These are phyloP conservation scores for Colletotrichum sp. DNA, from an alignment of 2,329 filamentous ascomycete species.

Conservation along the genomic window DNA sequence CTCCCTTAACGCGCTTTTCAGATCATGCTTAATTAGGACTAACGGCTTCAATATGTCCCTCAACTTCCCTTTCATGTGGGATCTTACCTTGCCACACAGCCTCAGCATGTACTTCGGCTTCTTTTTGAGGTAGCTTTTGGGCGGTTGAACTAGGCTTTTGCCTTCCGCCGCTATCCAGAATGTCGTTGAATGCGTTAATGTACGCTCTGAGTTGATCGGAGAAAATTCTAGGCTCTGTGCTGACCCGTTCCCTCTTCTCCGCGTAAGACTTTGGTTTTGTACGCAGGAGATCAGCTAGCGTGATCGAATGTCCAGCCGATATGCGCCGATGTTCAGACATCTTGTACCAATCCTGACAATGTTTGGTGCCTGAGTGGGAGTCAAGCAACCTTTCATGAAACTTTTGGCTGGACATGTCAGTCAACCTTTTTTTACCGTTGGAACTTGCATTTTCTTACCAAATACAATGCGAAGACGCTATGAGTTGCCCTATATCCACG, in stretches of 20 bases:
- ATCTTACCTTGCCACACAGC: background rate
- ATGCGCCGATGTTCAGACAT: rapidly evolving
- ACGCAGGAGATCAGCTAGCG: background rate
- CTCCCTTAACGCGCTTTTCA: background rate
- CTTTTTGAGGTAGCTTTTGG: background rate
- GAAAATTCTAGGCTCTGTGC: background rate
- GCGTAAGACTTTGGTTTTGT: background rate
- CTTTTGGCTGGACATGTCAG: too few species aligned
- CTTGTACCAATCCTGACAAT: background rate
- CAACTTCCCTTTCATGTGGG: background rate
- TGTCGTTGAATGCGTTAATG: background rate
- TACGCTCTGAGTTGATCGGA: background rate
- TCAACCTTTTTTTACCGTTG: too few species aligned
- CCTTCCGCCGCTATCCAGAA: background rate
- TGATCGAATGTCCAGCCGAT: background rate
- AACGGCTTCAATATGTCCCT: background rate
- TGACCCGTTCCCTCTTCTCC: background rate
- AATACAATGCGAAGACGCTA: too few species aligned
- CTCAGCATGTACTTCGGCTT: background rate
- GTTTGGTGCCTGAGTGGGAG: background rate
- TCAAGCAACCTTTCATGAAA: background rate
- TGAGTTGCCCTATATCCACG: too few species aligned
- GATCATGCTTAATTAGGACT: rapidly evolving
- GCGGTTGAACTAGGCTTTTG: background rate
- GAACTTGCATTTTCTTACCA: too few species aligned